Evolutionary conservation across 495 filamentous ascomycete genomes (phyloP), one percentile per base, ranked within the genome.

Genomic region (Xylaria longipes): DNA sequence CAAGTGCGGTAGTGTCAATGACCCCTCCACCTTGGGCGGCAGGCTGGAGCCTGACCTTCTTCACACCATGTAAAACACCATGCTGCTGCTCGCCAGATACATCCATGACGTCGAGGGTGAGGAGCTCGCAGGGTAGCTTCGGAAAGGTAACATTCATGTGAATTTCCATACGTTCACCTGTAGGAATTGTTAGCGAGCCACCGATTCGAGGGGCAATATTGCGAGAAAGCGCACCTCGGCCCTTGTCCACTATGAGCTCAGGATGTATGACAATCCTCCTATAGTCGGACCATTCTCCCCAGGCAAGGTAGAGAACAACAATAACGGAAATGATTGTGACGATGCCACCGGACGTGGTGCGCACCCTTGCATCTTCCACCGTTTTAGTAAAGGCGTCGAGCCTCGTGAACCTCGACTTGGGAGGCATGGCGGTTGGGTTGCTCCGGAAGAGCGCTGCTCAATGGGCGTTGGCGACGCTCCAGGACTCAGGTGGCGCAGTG

Each of bases 341-440:
- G 71, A 98, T 90, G 75, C 96, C 96, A 62, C 96, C 96, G 15
- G 93, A 96, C 15, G 97, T 98, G n/a, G 96, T 99, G 76, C 97
- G 92, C 80, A 98, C 89, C 71, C 97, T 89, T 72, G 96, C 96
- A 91, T 99, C 96, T 78, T 98, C 97, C 57, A 99, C 96, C 45
- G 96, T 99, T 82, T 99, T 99, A 45, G 94, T 96, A 80, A 99
- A 99, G 84, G 96, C 96, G 81, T 99, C 96, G 56, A 99, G 92
- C 85, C 93, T 91, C 58, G 93, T 97, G 79, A 99, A 97, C 80
- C 96, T 91, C 74, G 93, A 97, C 77, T 91, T 91, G 41, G 87
- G 76, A 71, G 89, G 81, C 89, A 91, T 91, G 43, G 74, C 82
- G 25, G 73, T 14, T 27, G 17, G 17, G 72, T 25, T 25, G 15